Conservation (phyloP, 331 rosid species). For the Malus hybrid region DNA sequence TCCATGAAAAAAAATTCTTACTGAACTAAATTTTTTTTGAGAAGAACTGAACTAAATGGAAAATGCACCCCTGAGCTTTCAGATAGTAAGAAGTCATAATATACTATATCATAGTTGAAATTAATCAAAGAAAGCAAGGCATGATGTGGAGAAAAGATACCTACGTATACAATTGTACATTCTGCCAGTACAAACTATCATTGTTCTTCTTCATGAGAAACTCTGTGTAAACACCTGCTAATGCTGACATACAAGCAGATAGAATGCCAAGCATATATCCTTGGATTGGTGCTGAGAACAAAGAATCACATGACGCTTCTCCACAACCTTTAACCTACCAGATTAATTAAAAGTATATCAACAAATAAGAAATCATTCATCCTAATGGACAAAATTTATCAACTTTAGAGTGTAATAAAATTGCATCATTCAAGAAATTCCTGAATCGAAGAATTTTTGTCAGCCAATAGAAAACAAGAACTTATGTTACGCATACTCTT, state of each 20-base stretch:
- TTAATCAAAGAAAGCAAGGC: not conserved
- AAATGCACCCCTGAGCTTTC: not conserved
- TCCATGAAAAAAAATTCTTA: not conserved
- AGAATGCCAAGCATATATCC: slow-evolving; percentile 81
- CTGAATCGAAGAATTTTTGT: not conserved
- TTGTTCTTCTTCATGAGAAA: slow-evolving; percentile 95
- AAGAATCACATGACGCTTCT: slow-evolving; percentile 79
- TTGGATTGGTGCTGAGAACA: slow-evolving; percentile 87
- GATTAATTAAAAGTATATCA: slow-evolving; percentile 6
- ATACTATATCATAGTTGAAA: not conserved
- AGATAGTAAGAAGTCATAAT: not conserved
- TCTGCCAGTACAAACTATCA: slow-evolving; percentile 98
- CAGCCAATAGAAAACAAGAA: not conserved
- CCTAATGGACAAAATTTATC: not conserved
- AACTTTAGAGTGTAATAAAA: not conserved
- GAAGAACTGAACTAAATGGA: not conserved
- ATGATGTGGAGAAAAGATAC: slow-evolving; percentile 31
- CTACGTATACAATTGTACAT: slow-evolving; percentile 92
- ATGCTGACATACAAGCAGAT: slow-evolving; percentile 97
- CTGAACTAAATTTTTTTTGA: not conserved
- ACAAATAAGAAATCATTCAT: not conserved
- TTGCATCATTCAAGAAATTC: not conserved
- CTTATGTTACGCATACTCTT: not conserved
- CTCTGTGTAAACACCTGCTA: slow-evolving; percentile 94
- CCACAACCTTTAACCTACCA: slow-evolving; percentile 86